Conservation (phyloP, 192 early-diverging fungal species). For the Cetraspora pellucida region DNA sequence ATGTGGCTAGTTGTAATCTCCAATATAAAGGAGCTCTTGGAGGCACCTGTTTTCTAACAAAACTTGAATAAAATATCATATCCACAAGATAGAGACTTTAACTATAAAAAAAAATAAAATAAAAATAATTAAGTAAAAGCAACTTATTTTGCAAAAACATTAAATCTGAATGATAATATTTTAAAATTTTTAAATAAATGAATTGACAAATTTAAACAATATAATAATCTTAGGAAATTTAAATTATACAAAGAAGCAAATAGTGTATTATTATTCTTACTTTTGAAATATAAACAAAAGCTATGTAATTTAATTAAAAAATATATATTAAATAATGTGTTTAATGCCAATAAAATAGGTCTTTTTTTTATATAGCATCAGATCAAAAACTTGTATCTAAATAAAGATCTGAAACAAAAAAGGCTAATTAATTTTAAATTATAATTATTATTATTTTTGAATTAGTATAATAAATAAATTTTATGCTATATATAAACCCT, state of each 20-base stretch:
- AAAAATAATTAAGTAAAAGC: too few species aligned
- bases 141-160: background rate
- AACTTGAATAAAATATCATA: too few species aligned
- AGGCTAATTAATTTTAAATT: too few species aligned
- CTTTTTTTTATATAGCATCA: background rate
- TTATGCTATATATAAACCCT: too few species aligned
- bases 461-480: too few species aligned
- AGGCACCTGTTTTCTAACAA: too few species aligned
- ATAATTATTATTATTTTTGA: too few species aligned
- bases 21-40: too few species aligned
- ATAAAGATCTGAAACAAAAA: background rate
- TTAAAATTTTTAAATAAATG: slow-evolving; percentile 8
- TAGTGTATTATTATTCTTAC: background rate
- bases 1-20: too few species aligned
- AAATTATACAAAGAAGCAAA: background rate
- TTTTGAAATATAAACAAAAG: background rate
- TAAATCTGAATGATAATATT: background rate
- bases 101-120: too few species aligned
- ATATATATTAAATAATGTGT: background rate
- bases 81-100: too few species aligned
- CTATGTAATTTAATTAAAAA: background rate
- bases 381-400: background rate
- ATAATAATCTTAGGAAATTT: background rate
- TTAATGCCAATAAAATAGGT: slow-evolving; percentile 1
- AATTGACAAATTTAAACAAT: background rate